Evolutionary conservation across 2,329 filamentous ascomycete genomes (phyloP), one percentile per base, ranked within the genome.

Genomic region (Pseudogymnoascus sp.): DNA sequence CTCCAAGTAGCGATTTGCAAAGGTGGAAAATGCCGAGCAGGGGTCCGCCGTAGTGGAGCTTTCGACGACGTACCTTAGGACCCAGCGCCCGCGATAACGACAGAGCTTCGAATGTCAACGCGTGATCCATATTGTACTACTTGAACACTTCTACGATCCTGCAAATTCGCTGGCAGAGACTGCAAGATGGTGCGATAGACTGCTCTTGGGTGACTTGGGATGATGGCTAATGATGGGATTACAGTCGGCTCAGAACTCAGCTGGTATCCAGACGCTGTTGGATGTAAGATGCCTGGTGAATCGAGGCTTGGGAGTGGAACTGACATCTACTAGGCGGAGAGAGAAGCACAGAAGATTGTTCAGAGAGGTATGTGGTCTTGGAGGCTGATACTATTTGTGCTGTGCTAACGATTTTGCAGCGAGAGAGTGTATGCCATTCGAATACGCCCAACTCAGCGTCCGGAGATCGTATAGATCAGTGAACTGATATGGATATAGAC

Each of bases 271-370:
- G 80, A 97, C 93, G 75, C 87, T 99, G 74, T 91, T 99, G 80
- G 95, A 97, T 80, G 95, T 99, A 89, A 73, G 89, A 75, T 71
- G 61, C 42, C n/a, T 62, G 36, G 47, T 37, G 26, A 34, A 42
- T 63, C 40, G 34, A 34, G 40, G 37, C 14, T 40, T 63, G 29
- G 31, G 31, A 4, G n/a, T 36, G 54, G 66, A 72, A 74, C 76
- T 81, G 69, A 81, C 73, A 12, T 14, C 57, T 67, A 42, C 62
- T 68, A 97, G 93, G 93, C 95, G 72, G 95, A 99, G 85, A 89
- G 92, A 78, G 93, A 97, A 78, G 95, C 95, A 66, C 93, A 96
- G 80, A 97, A 97, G 85, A 99, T 99, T 76, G 93, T 99, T 64
- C 93, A 97, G 78, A 92, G 95, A 85, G 90, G 93, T 96, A 77